Conservation (phyloP, 2,329 filamentous ascomycete species). For the Aotearoamyces nothofagi region DNA sequence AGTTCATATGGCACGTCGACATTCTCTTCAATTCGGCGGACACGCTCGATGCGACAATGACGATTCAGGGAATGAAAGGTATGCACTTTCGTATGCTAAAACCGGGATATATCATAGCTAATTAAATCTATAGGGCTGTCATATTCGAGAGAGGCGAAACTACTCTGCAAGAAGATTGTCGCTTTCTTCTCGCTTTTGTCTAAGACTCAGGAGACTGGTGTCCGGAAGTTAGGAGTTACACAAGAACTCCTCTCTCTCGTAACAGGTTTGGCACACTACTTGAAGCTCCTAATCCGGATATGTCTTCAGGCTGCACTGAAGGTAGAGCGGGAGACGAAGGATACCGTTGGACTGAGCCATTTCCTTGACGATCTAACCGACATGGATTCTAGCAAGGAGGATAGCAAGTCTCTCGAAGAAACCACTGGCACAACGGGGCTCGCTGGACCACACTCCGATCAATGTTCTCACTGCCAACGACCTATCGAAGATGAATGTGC, state of each 20-base stretch:
- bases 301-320: slow-evolving; percentile 87
- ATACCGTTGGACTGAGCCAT: slow-evolving; percentile 58
- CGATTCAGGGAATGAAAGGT: slow-evolving; percentile 60
- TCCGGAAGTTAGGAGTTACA: slow-evolving; percentile 83
- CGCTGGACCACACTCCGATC: slow-evolving; percentile 66
- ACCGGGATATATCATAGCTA: neutral
- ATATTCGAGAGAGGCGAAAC: slow-evolving; percentile 90
- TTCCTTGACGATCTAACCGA: slow-evolving; percentile 76
- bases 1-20: slow-evolving; percentile 93
- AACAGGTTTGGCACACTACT: slow-evolving; percentile 88
- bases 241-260: slow-evolving; percentile 97
- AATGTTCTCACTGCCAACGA: slow-evolving; percentile 66
- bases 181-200: slow-evolving; percentile 92
- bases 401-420: slow-evolving; percentile 53
- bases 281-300: slow-evolving; percentile 93
- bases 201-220: slow-evolving; percentile 84
- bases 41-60: slow-evolving; percentile 62
- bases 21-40: slow-evolving; percentile 83
- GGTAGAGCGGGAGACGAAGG: slow-evolving; percentile 70
- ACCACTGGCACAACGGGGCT: slow-evolving; percentile 50
- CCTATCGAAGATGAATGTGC: slow-evolving; percentile 93
- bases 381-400: slow-evolving; percentile 61
- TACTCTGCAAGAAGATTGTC: slow-evolving; percentile 99
- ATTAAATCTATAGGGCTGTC: slow-evolving; percentile 48
- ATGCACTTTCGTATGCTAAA: slow-evolving; percentile 17